Evolutionary conservation across 306 rosid genomes (phyloP).

Genomic region (Vigna hirtella): DNA sequence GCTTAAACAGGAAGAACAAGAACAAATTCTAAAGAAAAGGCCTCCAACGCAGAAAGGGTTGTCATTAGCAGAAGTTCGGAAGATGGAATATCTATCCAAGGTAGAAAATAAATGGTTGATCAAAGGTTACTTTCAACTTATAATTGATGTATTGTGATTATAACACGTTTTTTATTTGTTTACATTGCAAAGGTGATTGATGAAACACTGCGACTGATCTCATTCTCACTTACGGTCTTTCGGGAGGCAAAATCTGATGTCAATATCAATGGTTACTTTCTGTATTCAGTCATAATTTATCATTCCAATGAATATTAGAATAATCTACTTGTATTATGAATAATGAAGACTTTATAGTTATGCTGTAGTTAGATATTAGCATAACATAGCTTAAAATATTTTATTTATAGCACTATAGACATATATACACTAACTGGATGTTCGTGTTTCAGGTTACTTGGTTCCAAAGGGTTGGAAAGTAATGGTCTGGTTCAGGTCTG

Average conservation of each 20-base stretch:
- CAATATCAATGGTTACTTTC: conserved; percentile 62
- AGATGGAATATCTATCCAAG: conserved; percentile 80
- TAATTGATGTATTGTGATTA: too few species aligned
- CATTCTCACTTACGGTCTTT: conserved; percentile 82
- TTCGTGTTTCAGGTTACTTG: conserved; percentile 58
- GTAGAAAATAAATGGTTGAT: conserved; percentile 41
- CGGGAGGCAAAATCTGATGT: conserved; percentile 85
- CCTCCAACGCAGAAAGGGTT: conserved; percentile 69
- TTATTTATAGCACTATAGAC: too few species aligned
- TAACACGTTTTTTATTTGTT: too few species aligned
- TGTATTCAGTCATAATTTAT: conserved; percentile 15
- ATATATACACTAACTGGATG: too few species aligned
- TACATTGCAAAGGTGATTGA: conserved; percentile 70
- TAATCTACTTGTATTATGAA: too few species aligned
- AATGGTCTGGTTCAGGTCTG: conserved; percentile 82
- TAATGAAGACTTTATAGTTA: too few species aligned
- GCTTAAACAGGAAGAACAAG: conserved; percentile 74
- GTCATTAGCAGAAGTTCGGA: conserved; percentile 71
- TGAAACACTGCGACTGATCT: conserved; percentile 78
- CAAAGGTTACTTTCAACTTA: not conserved
- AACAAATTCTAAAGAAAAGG: conserved; percentile 64
- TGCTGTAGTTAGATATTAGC: too few species aligned
- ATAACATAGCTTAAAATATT: too few species aligned
- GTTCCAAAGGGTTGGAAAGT: conserved; percentile 93
- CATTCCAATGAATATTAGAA: not conserved